Conservation (phyloP, 495 filamentous ascomycete genomes). For the Glonium stellatum region DNA sequence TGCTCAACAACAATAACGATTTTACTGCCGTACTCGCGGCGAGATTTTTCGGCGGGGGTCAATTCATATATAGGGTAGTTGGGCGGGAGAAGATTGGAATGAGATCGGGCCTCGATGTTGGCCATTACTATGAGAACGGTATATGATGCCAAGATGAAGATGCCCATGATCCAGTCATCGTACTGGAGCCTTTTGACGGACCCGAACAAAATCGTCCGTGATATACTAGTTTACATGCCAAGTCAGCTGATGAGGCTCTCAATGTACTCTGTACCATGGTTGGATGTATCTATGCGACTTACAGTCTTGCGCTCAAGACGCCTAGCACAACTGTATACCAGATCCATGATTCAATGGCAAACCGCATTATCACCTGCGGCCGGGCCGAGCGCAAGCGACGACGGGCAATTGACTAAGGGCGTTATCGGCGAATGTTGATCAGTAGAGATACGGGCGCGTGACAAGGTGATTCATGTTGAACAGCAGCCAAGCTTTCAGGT, state of each 20-base stretch:
- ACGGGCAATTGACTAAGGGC: not conserved
- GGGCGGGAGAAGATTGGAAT: conserved; percentile 55
- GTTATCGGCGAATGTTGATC: not conserved
- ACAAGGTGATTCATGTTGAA: not conserved
- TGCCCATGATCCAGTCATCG: conserved; percentile 56
- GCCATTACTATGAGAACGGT: conserved; percentile 50
- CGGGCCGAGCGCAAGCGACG: not conserved
- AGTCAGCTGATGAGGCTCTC: not conserved
- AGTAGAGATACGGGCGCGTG: not conserved
- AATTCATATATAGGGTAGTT: conserved; percentile 43
- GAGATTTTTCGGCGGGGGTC: conserved; percentile 41
- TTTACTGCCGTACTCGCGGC: conserved; percentile 49
- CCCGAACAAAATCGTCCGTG: conserved; percentile 41
- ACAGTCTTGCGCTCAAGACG: conserved; percentile 38
- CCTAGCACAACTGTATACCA: conserved; percentile 43
- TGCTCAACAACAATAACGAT: conserved; percentile 47
- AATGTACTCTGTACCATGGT: not conserved
- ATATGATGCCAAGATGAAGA: conserved; percentile 46
- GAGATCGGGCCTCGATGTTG: conserved; percentile 50
- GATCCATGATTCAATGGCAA: conserved; percentile 44
- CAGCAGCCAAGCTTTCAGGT: not conserved
- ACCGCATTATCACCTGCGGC: conserved; percentile 15
- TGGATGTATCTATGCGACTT: conserved; percentile 16
- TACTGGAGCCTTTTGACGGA: conserved; percentile 43
- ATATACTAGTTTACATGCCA: conserved; percentile 21